Base-by-base conservation (phyloP, 306 rosid species). In the Citrullus colocynthis region DNA sequence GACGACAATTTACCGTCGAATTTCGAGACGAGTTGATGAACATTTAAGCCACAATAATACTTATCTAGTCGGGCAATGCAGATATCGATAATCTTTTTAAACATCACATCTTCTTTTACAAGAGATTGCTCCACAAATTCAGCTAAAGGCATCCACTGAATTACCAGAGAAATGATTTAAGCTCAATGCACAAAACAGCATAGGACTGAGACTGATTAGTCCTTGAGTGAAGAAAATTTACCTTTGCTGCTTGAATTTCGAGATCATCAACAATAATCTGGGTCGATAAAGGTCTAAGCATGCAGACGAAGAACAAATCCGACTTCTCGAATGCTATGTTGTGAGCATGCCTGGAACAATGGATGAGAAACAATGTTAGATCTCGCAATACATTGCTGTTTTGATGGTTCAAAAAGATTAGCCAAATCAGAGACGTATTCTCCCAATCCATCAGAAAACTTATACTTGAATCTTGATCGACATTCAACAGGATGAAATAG, bases 231-330 rank as follows among this genome's bases (percentile, higher is more conserved):
- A 71, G 57, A 24, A 41, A 67, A 79, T 65, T 52, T 80, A 91
- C 98, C 98, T 92, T 92, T 49, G 98, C 98, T 69, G 93, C 97
- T 84, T 83, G 84, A 79, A 95, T 84, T 88, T 95, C 98, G 72
- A 79, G 89, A 83, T 92, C 95, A 74, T 95, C 98, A 10, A 89
- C 86, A 24, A 66, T 60, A 79, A 95, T 89, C 71, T 83, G 78
- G 44, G 90, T 80, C 45, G 98, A 92, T 24, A 90, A 78, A 21
- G 98, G 96, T 85, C 80, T 88, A 24, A 95, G 84, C 96, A 95
- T 89, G 91, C 98, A 92, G 80, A 92, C 90, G 83, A 95, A 95
- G 90, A 92, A 89, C 83, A 95, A 83, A 87, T 95, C 98, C 44
- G 98, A 95, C 87, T 95, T 92, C 81, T 89, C 92, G 3, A 92